These are phyloP conservation scores for Colletotrichum somersetense DNA, from an alignment of 2,329 filamentous ascomycete genomes.

Conservation along the genomic window DNA sequence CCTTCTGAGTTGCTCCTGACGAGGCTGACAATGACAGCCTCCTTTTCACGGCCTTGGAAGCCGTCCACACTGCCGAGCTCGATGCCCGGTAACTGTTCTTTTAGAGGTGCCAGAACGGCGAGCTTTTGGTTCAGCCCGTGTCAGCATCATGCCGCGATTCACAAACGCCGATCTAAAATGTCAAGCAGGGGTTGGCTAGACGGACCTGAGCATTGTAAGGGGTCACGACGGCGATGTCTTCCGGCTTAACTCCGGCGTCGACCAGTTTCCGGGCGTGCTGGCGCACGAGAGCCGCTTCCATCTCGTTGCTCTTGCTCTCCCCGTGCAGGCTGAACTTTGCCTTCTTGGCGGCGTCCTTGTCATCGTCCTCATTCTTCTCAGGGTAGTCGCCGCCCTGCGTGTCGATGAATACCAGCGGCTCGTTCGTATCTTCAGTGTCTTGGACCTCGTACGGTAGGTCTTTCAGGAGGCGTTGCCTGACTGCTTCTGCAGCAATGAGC, in stretches of 20 bases:
- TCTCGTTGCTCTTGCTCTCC: slow-evolving; percentile 89
- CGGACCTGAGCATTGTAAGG: slow-evolving; percentile 93
- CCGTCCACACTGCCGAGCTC: slow-evolving; percentile 98
- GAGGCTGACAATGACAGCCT: slow-evolving; percentile 92
- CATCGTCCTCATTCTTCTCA: slow-evolving; percentile 83
- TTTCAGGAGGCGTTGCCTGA: slow-evolving; percentile 80
- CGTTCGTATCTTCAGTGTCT: slow-evolving; percentile 86
- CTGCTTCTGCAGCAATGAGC: slow-evolving; percentile 83
- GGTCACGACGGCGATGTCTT: slow-evolving; percentile 93
- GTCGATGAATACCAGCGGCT: slow-evolving; percentile 93
- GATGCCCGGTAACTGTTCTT: slow-evolving; percentile 84
- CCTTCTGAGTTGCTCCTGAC: slow-evolving; percentile 89
- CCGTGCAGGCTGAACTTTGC: slow-evolving; percentile 60
- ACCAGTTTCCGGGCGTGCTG: slow-evolving; percentile 82
- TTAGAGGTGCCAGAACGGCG: slow-evolving; percentile 82
- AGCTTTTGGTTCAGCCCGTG: slow-evolving; percentile 64
- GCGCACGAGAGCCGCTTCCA: slow-evolving; percentile 85
- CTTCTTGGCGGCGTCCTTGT: slow-evolving; percentile 60
- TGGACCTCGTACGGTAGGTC: slow-evolving; percentile 83
- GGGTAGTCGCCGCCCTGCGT: slow-evolving; percentile 95
- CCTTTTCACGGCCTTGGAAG: slow-evolving; percentile 97
- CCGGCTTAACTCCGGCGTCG: slow-evolving; percentile 81
- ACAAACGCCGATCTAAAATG: neutral
- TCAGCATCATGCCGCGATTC: slow-evolving; percentile 40
- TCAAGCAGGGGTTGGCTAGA: neutral